These are phyloP conservation scores for Aureobasidium pullulans DNA, from an alignment of 2,329 filamentous ascomycete genomes.

Conservation along the genomic window DNA sequence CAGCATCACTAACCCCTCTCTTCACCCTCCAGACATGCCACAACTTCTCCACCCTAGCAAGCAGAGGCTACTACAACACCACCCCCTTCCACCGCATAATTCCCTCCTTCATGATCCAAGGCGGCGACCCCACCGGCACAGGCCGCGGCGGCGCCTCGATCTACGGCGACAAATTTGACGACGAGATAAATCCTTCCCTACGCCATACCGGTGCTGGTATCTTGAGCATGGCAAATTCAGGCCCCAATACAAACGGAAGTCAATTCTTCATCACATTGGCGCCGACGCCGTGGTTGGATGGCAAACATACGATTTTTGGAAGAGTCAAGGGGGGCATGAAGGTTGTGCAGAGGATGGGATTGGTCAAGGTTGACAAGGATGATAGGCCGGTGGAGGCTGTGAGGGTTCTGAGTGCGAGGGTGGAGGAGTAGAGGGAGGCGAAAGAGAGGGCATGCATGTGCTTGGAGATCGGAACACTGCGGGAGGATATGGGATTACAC, in stretches of 20 bases:
- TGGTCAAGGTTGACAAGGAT: slow-evolving; percentile 74
- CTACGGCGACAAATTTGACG: slow-evolving; percentile 88
- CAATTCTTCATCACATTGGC: slow-evolving; percentile 96
- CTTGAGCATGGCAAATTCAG: slow-evolving; percentile 94
- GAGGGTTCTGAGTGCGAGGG: slow-evolving; percentile 65
- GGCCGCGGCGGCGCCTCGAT: slow-evolving; percentile 83
- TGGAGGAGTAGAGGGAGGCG: slow-evolving; percentile 47
- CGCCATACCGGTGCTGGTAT: slow-evolving; percentile 91
- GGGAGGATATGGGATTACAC: too few species aligned
- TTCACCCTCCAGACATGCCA: slow-evolving; percentile 23
- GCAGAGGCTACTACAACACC: slow-evolving; percentile 79
- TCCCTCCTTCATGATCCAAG: slow-evolving; percentile 92
- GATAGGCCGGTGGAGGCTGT: slow-evolving; percentile 78
- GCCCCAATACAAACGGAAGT: slow-evolving; percentile 85
- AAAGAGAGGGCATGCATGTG: too few species aligned
- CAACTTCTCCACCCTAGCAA: slow-evolving; percentile 71
- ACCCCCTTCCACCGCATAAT: slow-evolving; percentile 92
- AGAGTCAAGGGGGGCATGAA: slow-evolving; percentile 76
- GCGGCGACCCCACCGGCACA: slow-evolving; percentile 83
- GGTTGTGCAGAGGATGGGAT: slow-evolving; percentile 78
- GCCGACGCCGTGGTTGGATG: slow-evolving; percentile 92
- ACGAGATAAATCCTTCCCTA: slow-evolving; percentile 72
- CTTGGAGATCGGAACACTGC: too few species aligned
- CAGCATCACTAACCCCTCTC: background rate
- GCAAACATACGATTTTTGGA: slow-evolving; percentile 95